Base-by-base conservation (phyloP, 352 stramenopile species). In the Phytophthora idaei region DNA sequence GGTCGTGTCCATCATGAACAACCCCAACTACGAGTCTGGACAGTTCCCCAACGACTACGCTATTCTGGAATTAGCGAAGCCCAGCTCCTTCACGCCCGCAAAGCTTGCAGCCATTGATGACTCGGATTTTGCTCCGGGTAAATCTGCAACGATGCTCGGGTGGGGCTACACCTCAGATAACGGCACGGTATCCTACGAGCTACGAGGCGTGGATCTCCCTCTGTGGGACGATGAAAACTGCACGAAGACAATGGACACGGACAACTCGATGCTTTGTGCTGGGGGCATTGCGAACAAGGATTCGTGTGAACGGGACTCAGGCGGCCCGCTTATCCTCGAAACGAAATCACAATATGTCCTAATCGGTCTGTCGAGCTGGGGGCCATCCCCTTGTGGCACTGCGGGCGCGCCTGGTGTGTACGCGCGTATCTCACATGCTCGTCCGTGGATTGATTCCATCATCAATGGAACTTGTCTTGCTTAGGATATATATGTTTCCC, bases 251-350 rank as follows among this genome's bases (percentile, higher is more conserved):
- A 53, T 69, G 17, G 54, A 55, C 5, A 31, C 34, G 0, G 54
- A 76, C 21, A 67, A 74, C 47, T 56, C 44, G 17, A 88, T 90
- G 81, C 12, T 87, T n/a, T 90, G 81, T 34, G 77, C 78, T 7
- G 78, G 74, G 1, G 77, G 78, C 2, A 42, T 72, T 45, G 34
- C 31, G 9, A 57, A 62, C 17, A 41, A 62, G 11, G 64, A 90
- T 54, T 78, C 81, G 32, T 90, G 81, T 68, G 71, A 81, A 57
- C 66, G 73, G 27, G 78, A 88, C 67, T 88, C 78, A 6, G 78
- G 81, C 3, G 78, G 74, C 5, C 78, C 78, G 3, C 66, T 90
- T 8, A 73, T 74, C 10, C 28, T 75, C 2, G 57, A 73, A 47
- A 29, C 50, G 28, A 17, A 10, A 3, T 36, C 12, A 8, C 47